Conservation (phyloP, 164 flowering plant genomes). For the Kalanchoe fedtschenkoi region DNA sequence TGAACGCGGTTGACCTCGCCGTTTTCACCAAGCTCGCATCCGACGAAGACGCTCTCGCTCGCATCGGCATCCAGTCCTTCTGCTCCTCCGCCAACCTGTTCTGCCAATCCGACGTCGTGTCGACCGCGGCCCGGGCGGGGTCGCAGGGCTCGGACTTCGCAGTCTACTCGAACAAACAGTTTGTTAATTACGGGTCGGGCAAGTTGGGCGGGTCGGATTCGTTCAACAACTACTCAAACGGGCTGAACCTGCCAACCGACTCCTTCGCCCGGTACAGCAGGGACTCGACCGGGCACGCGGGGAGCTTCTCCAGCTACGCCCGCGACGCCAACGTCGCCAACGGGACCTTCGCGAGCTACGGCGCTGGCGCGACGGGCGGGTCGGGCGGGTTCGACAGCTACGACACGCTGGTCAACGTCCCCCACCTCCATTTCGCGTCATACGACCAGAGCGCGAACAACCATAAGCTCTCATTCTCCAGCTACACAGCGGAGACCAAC, state of each 20-base stretch:
- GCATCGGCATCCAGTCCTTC: slow-evolving; percentile 26
- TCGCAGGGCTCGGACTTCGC: slow-evolving; percentile 25
- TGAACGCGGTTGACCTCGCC: slow-evolving; percentile 23
- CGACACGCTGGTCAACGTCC: slow-evolving; percentile 41
- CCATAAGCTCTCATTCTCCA: slow-evolving; percentile 34
- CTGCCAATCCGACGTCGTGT: slow-evolving; percentile 24
- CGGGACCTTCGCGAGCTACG: slow-evolving; percentile 48
- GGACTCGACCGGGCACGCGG: slow-evolving; percentile 36
- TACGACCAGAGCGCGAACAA: slow-evolving; percentile 40
- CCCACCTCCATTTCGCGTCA: slow-evolving; percentile 40
- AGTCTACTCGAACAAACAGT: slow-evolving; percentile 19
- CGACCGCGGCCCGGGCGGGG: not conserved
- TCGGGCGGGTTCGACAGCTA: slow-evolving; percentile 57
- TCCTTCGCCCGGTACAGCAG: slow-evolving; percentile 57
- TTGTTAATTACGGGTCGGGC: slow-evolving; percentile 42
- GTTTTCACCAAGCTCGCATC: slow-evolving; percentile 25
- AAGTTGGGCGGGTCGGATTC: slow-evolving; percentile 40
- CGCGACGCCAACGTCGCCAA: slow-evolving; percentile 47
- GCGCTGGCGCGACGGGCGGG: slow-evolving; percentile 45
- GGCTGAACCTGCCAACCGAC: slow-evolving; percentile 30
- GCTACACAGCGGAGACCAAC: slow-evolving; percentile 46
- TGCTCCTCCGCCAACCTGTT: slow-evolving; percentile 38
- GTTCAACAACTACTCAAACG: slow-evolving; percentile 72
- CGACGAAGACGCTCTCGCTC: slow-evolving; percentile 20
- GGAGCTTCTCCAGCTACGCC: slow-evolving; percentile 50